Percentiles rank a stretch among this genome's conserved stretches.
These are phyloP conservation scores for Protea cynaroides DNA, from an alignment of 164 flowering plant genomes.

Conservation along the genomic window DNA sequence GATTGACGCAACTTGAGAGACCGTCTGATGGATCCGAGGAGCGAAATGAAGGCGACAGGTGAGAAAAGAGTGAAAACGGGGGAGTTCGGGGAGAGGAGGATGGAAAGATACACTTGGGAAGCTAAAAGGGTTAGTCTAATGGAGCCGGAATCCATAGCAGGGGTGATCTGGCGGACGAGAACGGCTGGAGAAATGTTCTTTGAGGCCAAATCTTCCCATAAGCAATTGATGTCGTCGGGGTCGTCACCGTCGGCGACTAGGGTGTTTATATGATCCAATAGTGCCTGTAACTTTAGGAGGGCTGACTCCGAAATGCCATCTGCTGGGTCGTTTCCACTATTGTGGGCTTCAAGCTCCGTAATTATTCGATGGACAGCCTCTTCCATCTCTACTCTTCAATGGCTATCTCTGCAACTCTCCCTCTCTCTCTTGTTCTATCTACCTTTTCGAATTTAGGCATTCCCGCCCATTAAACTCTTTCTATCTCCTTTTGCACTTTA, in stretches of 20 bases:
- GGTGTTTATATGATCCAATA: constrained; percentile 25
- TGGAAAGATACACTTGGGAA: constrained; percentile 56
- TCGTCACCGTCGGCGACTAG: constrained; percentile 14
- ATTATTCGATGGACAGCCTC: constrained; percentile 37
- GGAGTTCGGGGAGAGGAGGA: constrained; percentile 58
- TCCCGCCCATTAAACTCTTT: constrained; percentile 5
- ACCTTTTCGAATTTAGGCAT: constrained; percentile 1
- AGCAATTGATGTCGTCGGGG: constrained; percentile 19
- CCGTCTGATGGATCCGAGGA: constrained; percentile 63
- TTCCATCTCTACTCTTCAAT: constrained; percentile 29
- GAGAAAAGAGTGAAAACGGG: constrained; percentile 83
- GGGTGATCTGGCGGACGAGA: constrained; percentile 36
- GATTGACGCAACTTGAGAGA: constrained; percentile 32
- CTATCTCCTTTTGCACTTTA: too few species aligned
- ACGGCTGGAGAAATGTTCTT: constrained; percentile 38
- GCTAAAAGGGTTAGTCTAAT: constrained; percentile 41
- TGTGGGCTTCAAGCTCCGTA: constrained; percentile 37
- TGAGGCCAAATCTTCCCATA: constrained; percentile 49
- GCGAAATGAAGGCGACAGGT: constrained; percentile 66
- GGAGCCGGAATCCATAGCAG: constrained; percentile 55
- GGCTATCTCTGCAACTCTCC: background rate
- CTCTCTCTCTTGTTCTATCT: constrained; percentile 2
- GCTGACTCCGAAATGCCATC: constrained; percentile 41
- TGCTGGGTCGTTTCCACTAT: constrained; percentile 7
- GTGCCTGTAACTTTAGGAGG: constrained; percentile 48